phyloP scores from a whole-genome alignment of 2,329 filamentous ascomycete species.

The Ilyonectria mors-panacis region DNA sequence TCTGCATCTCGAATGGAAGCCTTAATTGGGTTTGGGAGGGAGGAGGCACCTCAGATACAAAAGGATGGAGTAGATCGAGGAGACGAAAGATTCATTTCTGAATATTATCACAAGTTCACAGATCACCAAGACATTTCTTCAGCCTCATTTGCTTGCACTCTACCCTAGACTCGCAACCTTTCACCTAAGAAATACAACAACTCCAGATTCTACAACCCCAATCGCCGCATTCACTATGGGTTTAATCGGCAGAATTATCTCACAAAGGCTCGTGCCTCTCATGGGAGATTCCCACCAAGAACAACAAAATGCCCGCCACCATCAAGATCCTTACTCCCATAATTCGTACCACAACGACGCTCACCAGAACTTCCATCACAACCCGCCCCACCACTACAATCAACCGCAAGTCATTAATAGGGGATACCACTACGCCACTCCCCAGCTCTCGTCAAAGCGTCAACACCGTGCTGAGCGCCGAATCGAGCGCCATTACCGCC shows the following conservation, averaged over 20 bases:
- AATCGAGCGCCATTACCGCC: conserved; percentile 36
- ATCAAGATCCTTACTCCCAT: conserved; percentile 3
- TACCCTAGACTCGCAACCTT: background rate
- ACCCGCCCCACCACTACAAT: background rate
- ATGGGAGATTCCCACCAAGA: conserved; percentile 21
- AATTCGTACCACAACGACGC: conserved; percentile 2
- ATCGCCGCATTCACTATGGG: conserved; percentile 33
- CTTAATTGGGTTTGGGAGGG: conserved; percentile 29
- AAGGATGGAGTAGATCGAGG: background rate
- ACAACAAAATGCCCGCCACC: background rate
- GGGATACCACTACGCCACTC: background rate
- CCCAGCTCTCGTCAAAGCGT: conserved; percentile 19
- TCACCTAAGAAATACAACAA: background rate
- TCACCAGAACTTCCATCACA: background rate
- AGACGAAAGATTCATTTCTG: background rate
- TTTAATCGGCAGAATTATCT: conserved; percentile 33
- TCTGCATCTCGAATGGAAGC: conserved; percentile 33
- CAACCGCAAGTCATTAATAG: conserved; percentile 9
- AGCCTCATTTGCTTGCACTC: background rate
- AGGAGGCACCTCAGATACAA: conserved; percentile 11
- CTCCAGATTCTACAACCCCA: background rate
- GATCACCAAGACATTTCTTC: conserved; percentile 4
- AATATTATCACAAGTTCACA: background rate
- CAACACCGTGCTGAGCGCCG: conserved; percentile 39
- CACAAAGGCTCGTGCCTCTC: conserved; percentile 5